Evolutionary conservation across 2,329 filamentous ascomycete species (phyloP).

Genomic region (Fusarium sp.): DNA sequence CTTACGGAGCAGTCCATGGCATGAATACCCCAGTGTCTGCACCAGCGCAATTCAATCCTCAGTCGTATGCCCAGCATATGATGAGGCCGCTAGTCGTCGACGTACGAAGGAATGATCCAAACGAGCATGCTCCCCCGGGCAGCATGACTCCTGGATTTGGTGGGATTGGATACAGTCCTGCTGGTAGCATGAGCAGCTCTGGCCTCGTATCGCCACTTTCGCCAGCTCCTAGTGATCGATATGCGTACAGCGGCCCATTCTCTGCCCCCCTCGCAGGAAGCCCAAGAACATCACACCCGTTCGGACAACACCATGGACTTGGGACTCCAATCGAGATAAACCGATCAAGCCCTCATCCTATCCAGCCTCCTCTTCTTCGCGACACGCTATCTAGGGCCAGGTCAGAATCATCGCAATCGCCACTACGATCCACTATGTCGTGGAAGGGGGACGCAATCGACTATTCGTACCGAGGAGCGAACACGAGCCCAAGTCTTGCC

Average conservation of each 20-base stretch:
- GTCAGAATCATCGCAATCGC: constrained; percentile 71
- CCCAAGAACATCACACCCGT: constrained; percentile 67
- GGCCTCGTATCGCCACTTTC: constrained; percentile 73
- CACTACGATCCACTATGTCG: constrained; percentile 72
- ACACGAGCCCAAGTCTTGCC: constrained; percentile 62
- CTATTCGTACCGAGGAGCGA: constrained; percentile 66
- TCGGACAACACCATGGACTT: constrained; percentile 64
- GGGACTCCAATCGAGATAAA: constrained; percentile 63
- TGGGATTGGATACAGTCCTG: constrained; percentile 74
- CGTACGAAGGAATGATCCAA: constrained; percentile 73
- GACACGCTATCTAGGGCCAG: constrained; percentile 71
- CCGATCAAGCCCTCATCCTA: constrained; percentile 63
- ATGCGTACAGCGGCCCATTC: constrained; percentile 66
- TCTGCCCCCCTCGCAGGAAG: constrained; percentile 63
- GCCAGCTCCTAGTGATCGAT: constrained; percentile 68
- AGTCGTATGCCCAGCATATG: constrained; percentile 71
- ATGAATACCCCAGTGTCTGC: constrained; percentile 65
- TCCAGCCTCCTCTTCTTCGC: constrained; percentile 72
- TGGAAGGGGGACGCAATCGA: constrained; percentile 75
- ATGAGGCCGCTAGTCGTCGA: constrained; percentile 79
- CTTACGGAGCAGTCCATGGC: constrained; percentile 73
- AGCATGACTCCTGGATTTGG: constrained; percentile 78
- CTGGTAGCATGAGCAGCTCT: constrained; percentile 64
- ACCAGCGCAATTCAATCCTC: constrained; percentile 63
- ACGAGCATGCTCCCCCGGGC: constrained; percentile 77